Evolutionary conservation across 345 rosid genomes (phyloP), one percentile per base, ranked within the genome.

Genomic region (Brassica juncea): DNA sequence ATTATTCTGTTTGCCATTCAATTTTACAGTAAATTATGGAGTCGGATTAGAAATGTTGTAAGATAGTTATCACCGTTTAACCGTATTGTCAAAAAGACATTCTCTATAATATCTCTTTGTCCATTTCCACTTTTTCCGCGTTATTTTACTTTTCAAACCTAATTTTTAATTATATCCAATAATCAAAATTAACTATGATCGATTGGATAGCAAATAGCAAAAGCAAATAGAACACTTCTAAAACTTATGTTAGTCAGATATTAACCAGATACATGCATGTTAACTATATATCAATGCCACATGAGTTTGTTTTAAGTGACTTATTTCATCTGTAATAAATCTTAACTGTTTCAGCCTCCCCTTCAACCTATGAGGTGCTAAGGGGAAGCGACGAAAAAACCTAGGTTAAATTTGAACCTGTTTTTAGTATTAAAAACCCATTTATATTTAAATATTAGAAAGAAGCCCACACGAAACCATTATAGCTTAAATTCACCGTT

Each of bases 31-130:
- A 23, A 23, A 23, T 23, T 23, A 23, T 23, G 25, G 25, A 23
- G 25, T 23, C 1, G 25, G 0, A 23, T 23, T 23, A 23, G 25
- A 23, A 23, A 23, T 23, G 25, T 23, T 23, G 25, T 23, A 23
- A 67, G 58, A 74, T 73, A 74, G 82, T 79, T 79, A 79, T 60
- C 74, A 79, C 70, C 68, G 74, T 73, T 68, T 79, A 79, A 73
- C 82, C 70, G 82, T 73, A 47, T 68, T 52, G 66, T 79, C 69
- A 34, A 79, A 73, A 66, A 28, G 6, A 7, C 61, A 30, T 60
- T 66, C 68, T 32, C 31, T 32, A 37, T 11, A 65, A 49, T 72
- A 66, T 42, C 23, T 42, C 62, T 30, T 31, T 42, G 77, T 73
- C 73, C 64, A 66, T 72, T 44, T 73, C 68, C 52, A 67, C 75